A percentile compares a stretch with the other conserved stretches of the same genome.
Conservation (phyloP, 2,329 filamentous ascomycete genomes). For the Sporothrix schenckii region DNA sequence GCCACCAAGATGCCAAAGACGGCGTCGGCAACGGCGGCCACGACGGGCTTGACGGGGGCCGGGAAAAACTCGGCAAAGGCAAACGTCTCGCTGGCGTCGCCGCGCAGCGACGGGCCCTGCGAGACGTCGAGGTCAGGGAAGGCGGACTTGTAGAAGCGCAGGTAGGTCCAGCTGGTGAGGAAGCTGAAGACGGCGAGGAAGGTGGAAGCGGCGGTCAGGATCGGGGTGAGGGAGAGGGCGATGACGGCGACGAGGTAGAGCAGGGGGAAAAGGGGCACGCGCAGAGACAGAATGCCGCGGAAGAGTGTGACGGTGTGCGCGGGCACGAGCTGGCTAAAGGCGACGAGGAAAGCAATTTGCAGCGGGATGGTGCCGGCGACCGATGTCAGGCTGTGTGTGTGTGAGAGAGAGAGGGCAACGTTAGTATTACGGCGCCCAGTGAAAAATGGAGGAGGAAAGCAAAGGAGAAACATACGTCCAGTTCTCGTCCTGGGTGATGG, state of each 20-base stretch:
- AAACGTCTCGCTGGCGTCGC: slow-evolving; percentile 95
- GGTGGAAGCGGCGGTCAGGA: slow-evolving; percentile 70
- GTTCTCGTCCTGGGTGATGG: slow-evolving; percentile 65
- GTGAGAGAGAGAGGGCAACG: too few species aligned
- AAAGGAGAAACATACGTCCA: slow-evolving; percentile 61
- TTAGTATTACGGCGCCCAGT: too few species aligned
- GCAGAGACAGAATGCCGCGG: slow-evolving; percentile 82
- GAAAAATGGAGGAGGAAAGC: too few species aligned
- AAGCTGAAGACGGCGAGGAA: slow-evolving; percentile 81
- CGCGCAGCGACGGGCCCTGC: slow-evolving; percentile 67
- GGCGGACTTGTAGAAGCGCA: slow-evolving; percentile 87
- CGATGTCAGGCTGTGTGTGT: slow-evolving; percentile 65
- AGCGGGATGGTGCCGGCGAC: slow-evolving; percentile 87
- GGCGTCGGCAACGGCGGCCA: slow-evolving; percentile 72
- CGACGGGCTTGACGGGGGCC: slow-evolving; percentile 74
- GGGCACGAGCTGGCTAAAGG: slow-evolving; percentile 95
- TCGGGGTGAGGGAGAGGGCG: slow-evolving; percentile 60
- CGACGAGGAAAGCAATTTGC: slow-evolving; percentile 91
- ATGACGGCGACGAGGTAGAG: slow-evolving; percentile 75
- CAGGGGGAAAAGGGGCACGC: slow-evolving; percentile 73
- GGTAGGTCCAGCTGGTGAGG: slow-evolving; percentile 88
- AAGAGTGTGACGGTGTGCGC: slow-evolving; percentile 96
- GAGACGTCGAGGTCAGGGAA: slow-evolving; percentile 68
- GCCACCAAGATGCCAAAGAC: slow-evolving; percentile 76
- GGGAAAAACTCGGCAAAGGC: slow-evolving; percentile 96